Conservation (phyloP, 768 basidiomycete species). For the Suillus cothurnatus region DNA sequence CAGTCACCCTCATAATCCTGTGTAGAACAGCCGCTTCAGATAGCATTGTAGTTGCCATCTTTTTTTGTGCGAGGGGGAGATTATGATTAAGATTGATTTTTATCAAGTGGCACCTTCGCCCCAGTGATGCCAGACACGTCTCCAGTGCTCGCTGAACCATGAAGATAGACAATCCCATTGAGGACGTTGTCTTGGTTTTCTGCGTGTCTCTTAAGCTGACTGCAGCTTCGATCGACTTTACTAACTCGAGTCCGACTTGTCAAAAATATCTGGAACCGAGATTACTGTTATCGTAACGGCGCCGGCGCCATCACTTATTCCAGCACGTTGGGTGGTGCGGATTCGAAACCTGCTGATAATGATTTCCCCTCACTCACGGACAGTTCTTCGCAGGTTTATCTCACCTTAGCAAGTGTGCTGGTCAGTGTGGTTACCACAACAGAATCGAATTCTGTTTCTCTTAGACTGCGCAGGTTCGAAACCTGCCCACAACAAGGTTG, state of each 20-base stretch:
- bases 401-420: too few relatives aligned
- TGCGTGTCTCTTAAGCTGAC: background rate
- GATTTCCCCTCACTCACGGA: too few relatives aligned
- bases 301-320: too few relatives aligned
- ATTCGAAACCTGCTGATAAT: too few relatives aligned
- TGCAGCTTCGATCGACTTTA: background rate
- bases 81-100: background rate
- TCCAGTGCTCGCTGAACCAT: background rate
- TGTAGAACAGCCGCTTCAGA: background rate
- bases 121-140: background rate
- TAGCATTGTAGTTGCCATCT: background rate
- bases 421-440: too few relatives aligned
- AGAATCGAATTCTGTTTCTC: too few relatives aligned
- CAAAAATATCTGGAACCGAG: background rate
- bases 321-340: too few relatives aligned
- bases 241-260: background rate
- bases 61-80: background rate
- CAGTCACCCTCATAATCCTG: background rate
- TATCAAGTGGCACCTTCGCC: background rate
- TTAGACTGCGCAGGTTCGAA: too few relatives aligned
- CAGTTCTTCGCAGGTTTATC: too few relatives aligned
- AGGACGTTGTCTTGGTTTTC: background rate
- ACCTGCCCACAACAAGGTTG: too few relatives aligned
- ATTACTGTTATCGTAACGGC: background rate
- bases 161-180: background rate